Percentiles rank a stretch among this genome's conserved stretches.
These are phyloP conservation scores for Plenodomus tracheiphilus DNA, from an alignment of 2,329 filamentous ascomycete species.

Conservation along the genomic window DNA sequence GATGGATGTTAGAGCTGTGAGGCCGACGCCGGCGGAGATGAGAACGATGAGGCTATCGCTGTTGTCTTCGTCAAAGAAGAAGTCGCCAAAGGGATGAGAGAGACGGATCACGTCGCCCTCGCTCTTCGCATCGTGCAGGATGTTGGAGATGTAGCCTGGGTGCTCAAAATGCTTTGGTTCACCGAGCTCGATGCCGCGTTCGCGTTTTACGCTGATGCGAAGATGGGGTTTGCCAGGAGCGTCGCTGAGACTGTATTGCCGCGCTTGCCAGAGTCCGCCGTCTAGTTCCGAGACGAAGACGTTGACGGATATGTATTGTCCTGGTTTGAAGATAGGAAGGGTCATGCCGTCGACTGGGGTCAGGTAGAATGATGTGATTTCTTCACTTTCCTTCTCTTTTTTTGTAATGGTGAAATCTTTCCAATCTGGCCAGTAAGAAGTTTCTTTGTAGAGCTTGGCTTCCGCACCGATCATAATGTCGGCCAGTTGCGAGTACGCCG, in stretches of 20 bases:
- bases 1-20: constrained; percentile 69
- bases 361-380: constrained; percentile 73
- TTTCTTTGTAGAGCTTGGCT: constrained; percentile 63
- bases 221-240: constrained; percentile 64
- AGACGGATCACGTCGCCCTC: constrained; percentile 67
- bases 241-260: constrained; percentile 75
- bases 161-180: constrained; percentile 54
- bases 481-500: constrained; percentile 74
- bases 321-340: constrained; percentile 68
- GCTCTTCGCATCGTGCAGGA: constrained; percentile 64
- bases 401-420: constrained; percentile 66
- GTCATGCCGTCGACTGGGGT: constrained; percentile 63
- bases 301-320: constrained; percentile 72
- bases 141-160: constrained; percentile 70
- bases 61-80: constrained; percentile 60
- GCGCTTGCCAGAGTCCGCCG: constrained; percentile 62
- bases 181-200: constrained; percentile 56
- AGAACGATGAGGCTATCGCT: constrained; percentile 61
- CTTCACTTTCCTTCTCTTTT: constrained; percentile 68
- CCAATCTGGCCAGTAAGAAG: constrained; percentile 68
- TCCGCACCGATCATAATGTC: constrained; percentile 72
- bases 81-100: constrained; percentile 66
- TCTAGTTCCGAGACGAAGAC: constrained; percentile 56
- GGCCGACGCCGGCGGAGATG: constrained; percentile 69
- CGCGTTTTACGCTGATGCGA: constrained; percentile 72